Conservation (phyloP, 768 basidiomycete genomes). For the Chiua virens region DNA sequence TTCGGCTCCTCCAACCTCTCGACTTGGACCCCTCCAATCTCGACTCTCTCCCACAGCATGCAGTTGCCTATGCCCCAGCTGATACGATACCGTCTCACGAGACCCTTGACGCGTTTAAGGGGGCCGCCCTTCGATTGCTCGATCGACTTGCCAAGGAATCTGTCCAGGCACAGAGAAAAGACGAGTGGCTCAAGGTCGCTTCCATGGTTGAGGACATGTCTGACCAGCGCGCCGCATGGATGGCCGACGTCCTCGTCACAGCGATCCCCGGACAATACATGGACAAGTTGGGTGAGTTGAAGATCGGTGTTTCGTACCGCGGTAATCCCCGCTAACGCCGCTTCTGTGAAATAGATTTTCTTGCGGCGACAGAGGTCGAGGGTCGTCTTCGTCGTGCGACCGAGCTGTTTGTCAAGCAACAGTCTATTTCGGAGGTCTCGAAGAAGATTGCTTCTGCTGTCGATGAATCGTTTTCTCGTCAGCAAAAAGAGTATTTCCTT, state of each 20-base stretch:
- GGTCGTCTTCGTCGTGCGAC: conserved; percentile 67
- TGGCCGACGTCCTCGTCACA: conserved; percentile 75
- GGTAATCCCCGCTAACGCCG: conserved; percentile 2
- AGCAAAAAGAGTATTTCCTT: conserved; percentile 86
- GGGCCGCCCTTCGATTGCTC: conserved; percentile 62
- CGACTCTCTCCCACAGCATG: conserved; percentile 38
- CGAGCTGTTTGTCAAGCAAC: conserved; percentile 69
- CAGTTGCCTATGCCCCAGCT: conserved; percentile 47
- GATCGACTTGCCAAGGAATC: conserved; percentile 56
- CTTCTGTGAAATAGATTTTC: conserved; percentile 44
- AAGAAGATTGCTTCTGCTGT: conserved; percentile 79
- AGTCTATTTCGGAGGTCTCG: conserved; percentile 77
- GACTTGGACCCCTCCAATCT: conserved; percentile 27
- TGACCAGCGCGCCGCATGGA: conserved; percentile 62
- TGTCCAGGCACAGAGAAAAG: conserved; percentile 49
- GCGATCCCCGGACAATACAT: conserved; percentile 55
- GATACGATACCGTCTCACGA: conserved; percentile 50
- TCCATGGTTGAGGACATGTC: conserved; percentile 73
- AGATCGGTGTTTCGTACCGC: background rate
- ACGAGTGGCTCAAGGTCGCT: conserved; percentile 68
- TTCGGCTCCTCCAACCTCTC: conserved; percentile 51
- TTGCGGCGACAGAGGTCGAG: conserved; percentile 58
- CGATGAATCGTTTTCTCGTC: conserved; percentile 82
- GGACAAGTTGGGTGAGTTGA: conserved; percentile 66
- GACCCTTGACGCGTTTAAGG: conserved; percentile 64